phyloP scores from a whole-genome alignment of 495 filamentous ascomycete species.

The Neurospora discreta region DNA sequence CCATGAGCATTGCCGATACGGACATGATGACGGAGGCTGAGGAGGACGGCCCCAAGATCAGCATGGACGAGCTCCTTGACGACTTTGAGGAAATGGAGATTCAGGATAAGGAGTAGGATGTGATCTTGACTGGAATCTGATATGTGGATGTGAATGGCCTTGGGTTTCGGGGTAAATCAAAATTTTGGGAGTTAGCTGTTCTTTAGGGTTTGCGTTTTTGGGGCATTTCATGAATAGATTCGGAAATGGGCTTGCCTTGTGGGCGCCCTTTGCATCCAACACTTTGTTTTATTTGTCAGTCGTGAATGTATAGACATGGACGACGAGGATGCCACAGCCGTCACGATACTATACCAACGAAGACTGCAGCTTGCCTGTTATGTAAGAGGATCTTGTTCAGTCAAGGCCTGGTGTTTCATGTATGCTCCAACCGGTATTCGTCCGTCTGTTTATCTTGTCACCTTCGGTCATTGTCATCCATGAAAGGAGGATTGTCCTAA shows the following conservation, averaged over 20 bases:
- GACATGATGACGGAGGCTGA: conserved; percentile 59
- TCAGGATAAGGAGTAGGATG: conserved; percentile 30
- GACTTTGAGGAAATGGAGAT: conserved; percentile 78
- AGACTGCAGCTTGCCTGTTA: no score
- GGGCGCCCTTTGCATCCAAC: not conserved
- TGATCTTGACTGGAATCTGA: not conserved
- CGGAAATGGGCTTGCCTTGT: not conserved
- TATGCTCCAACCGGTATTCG: no score
- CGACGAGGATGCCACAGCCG: no score
- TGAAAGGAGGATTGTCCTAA: no score
- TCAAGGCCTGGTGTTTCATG: no score
- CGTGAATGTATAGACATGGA: not conserved
- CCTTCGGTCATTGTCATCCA: no score
- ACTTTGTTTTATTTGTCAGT: not conserved
- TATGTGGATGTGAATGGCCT: not conserved
- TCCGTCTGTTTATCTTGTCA: no score
- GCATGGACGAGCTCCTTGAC: conserved; percentile 77
- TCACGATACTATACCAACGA: no score
- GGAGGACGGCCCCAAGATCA: conserved; percentile 63
- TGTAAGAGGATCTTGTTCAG: no score
- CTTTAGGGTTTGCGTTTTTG: not conserved
- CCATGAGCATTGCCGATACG: conserved; percentile 50
- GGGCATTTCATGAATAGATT: not conserved
- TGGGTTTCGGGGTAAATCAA: not conserved
- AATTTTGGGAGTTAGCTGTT: not conserved